Evolutionary conservation across 2,329 filamentous ascomycete genomes (phyloP).

Genomic region (Monosporascus sp.): DNA sequence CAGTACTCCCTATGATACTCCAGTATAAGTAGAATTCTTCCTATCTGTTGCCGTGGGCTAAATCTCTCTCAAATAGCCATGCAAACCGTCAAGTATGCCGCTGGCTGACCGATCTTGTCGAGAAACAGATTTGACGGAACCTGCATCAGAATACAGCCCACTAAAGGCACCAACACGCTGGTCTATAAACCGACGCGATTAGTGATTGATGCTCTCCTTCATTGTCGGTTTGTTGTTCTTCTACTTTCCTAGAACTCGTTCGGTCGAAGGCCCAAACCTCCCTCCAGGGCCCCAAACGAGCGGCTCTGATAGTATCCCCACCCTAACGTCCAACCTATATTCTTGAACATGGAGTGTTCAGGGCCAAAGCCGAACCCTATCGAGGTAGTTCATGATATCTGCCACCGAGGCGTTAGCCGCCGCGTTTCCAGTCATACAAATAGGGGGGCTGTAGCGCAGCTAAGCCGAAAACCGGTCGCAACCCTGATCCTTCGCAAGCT

Average conservation of each 20-base stretch:
- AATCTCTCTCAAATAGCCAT: conserved; percentile 1
- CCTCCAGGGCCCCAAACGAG: conserved; percentile 39
- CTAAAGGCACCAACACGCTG: conserved; percentile 40
- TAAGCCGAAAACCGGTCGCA: too few species aligned
- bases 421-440: too few species aligned
- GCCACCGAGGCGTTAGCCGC: conserved; percentile 6
- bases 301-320: conserved; percentile 48
- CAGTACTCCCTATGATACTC: not conserved
- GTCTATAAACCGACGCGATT: conserved; percentile 18
- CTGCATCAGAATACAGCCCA: conserved; percentile 42
- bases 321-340: not conserved
- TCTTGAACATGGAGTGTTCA: conserved; percentile 1
- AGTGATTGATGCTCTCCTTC: not conserved
- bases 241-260: conserved; percentile 23
- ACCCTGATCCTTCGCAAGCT: too few species aligned
- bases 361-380: conserved; percentile 23
- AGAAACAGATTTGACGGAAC: conserved; percentile 42
- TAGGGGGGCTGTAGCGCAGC: too few species aligned
- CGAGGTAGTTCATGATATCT: conserved; percentile 63
- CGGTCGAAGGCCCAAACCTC: conserved; percentile 18
- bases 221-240: not conserved
- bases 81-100: conserved; percentile 34
- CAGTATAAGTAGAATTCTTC: not conserved
- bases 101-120: conserved; percentile 39
- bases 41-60: too few species aligned